phyloP scores from a whole-genome alignment of 2,329 filamentous ascomycete species.

The Penicillium sp. region DNA sequence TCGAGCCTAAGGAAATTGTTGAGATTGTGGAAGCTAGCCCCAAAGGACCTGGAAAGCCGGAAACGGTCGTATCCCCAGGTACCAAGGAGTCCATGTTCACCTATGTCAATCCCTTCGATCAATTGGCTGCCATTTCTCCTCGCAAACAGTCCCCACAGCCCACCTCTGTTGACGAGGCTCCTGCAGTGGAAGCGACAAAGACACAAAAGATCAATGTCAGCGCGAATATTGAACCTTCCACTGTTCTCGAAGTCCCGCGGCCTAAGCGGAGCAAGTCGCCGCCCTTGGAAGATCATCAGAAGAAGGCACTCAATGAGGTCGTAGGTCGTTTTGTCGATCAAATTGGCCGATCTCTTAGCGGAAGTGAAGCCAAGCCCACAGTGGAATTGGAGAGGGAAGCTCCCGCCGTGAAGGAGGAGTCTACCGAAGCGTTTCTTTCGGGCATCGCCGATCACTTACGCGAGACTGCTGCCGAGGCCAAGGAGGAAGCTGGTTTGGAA shows the following conservation, averaged over 20 bases:
- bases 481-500: slow-evolving; percentile 35
- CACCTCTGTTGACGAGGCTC: slow-evolving; percentile 40
- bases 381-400: slow-evolving; percentile 46
- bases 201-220: slow-evolving; percentile 22
- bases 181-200: slow-evolving; percentile 31
- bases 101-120: slow-evolving; percentile 69
- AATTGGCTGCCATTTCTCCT: slow-evolving; percentile 62
- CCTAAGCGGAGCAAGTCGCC: slow-evolving; percentile 24
- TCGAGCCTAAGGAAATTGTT: slow-evolving; percentile 11
- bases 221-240: slow-evolving; percentile 18
- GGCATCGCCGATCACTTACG: slow-evolving; percentile 30
- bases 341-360: slow-evolving; percentile 53
- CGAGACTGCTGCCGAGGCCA: slow-evolving; percentile 43
- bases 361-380: slow-evolving; percentile 40
- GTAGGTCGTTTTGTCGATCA: slow-evolving; percentile 61
- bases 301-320: slow-evolving; percentile 67
- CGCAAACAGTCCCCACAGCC: slow-evolving; percentile 54
- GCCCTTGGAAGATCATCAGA: slow-evolving; percentile 35
- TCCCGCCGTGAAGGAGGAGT: slow-evolving; percentile 32
- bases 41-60: slow-evolving; percentile 26
- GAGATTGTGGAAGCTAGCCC: slow-evolving; percentile 16
- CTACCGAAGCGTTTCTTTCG: slow-evolving; percentile 35
- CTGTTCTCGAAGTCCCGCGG: slow-evolving; percentile 10
- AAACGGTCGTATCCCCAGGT: slow-evolving; percentile 37
- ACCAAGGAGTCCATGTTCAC: slow-evolving; percentile 54